A percentile compares a stretch with the other conserved stretches of the same genome.
phyloP scores from a whole-genome alignment of 2,329 filamentous ascomycete genomes.

The Colletotrichum tabaci region DNA sequence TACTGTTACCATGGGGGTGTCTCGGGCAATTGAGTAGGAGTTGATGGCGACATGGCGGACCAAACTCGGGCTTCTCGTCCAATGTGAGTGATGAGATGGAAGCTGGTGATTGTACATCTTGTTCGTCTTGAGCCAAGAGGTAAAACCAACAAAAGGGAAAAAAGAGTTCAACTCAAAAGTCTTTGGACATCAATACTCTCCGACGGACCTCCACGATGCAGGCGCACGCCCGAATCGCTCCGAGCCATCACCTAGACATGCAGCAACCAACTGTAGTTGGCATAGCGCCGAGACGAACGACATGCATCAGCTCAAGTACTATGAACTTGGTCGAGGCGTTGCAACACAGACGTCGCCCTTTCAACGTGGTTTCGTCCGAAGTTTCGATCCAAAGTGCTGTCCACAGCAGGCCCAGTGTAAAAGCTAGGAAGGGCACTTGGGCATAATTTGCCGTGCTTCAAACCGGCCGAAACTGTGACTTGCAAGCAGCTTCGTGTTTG shows the following conservation, averaged over 20 bases:
- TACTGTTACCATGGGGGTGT: conserved; percentile 12
- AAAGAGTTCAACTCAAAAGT: neutral
- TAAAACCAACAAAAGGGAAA: too few relatives aligned
- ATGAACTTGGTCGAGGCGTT: conserved; percentile 18
- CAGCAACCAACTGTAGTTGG: conserved; percentile 11
- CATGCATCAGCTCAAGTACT: conserved; percentile 22
- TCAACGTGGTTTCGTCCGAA: conserved; percentile 39
- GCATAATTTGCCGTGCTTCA: conserved; percentile 37
- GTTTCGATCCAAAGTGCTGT: conserved; percentile 24
- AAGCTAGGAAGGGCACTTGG: neutral
- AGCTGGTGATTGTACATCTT: neutral
- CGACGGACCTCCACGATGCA: conserved; percentile 3
- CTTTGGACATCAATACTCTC: neutral
- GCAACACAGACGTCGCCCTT: conserved; percentile 24
- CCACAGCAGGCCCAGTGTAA: conserved; percentile 16
- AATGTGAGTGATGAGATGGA: neutral
- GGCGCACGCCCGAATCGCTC: conserved; percentile 4
- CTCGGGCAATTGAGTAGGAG: conserved; percentile 18
- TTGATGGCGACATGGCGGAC: neutral
- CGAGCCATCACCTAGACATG: conserved; percentile 18
- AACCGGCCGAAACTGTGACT: conserved; percentile 35
- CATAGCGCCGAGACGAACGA: conserved; percentile 25
- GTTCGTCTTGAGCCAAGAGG: too few relatives aligned
- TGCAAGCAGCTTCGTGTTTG: conserved; percentile 35
- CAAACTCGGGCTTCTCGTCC: conserved; percentile 14